Percentiles rank a stretch among this genome's conserved stretches.
Conservation (phyloP, 305 asterid species). For the Fraxinus dipetala region DNA sequence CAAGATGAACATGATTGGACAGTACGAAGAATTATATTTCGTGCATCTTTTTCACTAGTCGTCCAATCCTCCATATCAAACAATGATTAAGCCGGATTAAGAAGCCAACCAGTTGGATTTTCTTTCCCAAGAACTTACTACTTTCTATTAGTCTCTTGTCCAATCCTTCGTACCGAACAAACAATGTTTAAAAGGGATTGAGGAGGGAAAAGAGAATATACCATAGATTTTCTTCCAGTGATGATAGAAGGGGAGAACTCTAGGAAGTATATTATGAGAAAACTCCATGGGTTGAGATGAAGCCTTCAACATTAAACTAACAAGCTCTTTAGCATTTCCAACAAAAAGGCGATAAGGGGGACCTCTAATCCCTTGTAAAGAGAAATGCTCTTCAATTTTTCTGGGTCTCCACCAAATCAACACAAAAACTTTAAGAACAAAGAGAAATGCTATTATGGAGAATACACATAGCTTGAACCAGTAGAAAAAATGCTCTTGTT, state of each 20-base stretch:
- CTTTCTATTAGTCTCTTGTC: background rate
- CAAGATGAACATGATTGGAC: background rate
- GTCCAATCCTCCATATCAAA: background rate
- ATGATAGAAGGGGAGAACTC: conserved; percentile 84
- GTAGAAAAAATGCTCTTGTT: background rate
- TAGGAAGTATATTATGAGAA: conserved; percentile 86
- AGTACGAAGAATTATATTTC: background rate
- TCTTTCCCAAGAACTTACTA: background rate
- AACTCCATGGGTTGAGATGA: conserved; percentile 65
- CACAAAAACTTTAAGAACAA: conserved; percentile 33
- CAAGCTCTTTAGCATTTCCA: conserved; percentile 79
- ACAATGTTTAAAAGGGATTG: background rate
- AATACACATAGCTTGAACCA: background rate
- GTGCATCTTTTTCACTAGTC: background rate
- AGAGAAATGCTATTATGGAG: conserved; percentile 7
- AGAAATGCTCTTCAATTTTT: conserved; percentile 53
- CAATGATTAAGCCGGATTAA: background rate
- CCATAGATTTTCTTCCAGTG: conserved; percentile 94
- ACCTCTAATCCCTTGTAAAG: conserved; percentile 75
- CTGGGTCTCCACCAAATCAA: conserved; percentile 84
- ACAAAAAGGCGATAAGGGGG: conserved; percentile 72
- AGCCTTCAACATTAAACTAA: conserved; percentile 50
- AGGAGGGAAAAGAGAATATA: conserved; percentile 21
- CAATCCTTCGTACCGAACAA: background rate
- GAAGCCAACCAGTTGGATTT: background rate